Evolutionary conservation across 192 early-diverging fungal species (phyloP).

Genomic region (Jimgerdemannia flammicorona): DNA sequence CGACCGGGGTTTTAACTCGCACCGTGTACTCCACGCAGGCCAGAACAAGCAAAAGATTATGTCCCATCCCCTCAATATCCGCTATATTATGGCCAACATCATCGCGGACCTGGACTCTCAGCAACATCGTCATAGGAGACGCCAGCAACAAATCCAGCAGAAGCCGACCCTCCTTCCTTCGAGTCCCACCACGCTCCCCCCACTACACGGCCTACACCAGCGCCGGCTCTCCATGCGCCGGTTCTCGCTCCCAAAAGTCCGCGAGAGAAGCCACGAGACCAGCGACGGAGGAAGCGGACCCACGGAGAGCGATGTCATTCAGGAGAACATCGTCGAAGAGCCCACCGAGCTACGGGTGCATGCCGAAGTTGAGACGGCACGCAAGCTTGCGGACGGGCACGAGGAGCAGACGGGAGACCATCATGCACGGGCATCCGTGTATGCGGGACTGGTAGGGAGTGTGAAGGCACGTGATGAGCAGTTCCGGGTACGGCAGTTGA

Average conservation of each 20-base stretch:
- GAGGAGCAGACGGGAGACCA: not conserved
- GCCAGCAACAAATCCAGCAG: not conserved
- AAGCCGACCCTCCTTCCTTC: too few species aligned
- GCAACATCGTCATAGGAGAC: not conserved
- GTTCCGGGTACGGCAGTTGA: constrained; percentile 23
- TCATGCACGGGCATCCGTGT: not conserved
- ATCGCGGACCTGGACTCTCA: constrained; percentile 1
- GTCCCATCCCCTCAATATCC: constrained; percentile 18
- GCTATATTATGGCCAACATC: constrained; percentile 14
- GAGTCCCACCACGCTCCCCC: too few species aligned
- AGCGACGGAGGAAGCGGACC: too few species aligned
- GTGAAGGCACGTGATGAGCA: not conserved
- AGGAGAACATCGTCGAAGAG: constrained; percentile 2
- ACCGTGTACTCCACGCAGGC: not conserved
- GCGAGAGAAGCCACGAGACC: not conserved
- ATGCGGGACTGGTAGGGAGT: not conserved
- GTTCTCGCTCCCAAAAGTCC: not conserved
- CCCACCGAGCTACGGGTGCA: constrained; percentile 22
- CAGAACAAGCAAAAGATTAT: constrained; percentile 34
- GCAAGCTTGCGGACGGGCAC: not conserved
- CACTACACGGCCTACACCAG: not conserved
- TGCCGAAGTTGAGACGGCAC: constrained; percentile 1
- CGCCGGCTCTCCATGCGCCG: not conserved
- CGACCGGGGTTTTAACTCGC: too few species aligned
- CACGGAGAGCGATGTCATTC: constrained; percentile 10